These are phyloP conservation scores for Daphne laureola DNA, from an alignment of 441 rosid genomes.

Conservation along the genomic window DNA sequence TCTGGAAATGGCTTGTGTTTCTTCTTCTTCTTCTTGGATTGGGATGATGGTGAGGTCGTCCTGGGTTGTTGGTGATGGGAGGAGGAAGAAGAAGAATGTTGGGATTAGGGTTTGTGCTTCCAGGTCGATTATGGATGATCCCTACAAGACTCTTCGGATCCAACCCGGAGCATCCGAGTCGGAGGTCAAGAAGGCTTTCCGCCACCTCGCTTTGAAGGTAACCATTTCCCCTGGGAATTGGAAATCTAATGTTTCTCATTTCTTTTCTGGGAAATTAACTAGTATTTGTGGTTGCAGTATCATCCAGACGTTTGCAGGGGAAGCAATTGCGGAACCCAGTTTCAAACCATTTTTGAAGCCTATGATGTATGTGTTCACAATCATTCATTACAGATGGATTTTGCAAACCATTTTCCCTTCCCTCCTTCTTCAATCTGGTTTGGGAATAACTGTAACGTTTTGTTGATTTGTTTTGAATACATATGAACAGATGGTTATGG, in stretches of 20 bases:
- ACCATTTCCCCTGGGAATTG: too few species aligned
- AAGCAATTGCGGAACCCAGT: slow-evolving; percentile 63
- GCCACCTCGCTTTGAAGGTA: slow-evolving; percentile 82
- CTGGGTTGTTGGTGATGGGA: slow-evolving; percentile 15
- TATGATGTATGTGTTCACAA: slow-evolving; percentile 73
- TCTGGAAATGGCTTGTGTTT: too few species aligned
- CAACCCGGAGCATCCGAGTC: slow-evolving; percentile 74
- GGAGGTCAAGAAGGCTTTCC: slow-evolving; percentile 79
- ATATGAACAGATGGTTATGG: slow-evolving; percentile 60
- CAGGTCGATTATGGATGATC: slow-evolving; percentile 65
- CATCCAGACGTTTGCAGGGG: slow-evolving; percentile 98
- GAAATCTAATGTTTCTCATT: too few species aligned
- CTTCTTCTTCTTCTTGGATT: too few species aligned
- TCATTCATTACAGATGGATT: too few species aligned
- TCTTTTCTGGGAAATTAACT: too few species aligned
- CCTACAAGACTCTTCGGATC: slow-evolving; percentile 66
- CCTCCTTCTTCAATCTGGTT: too few species aligned
- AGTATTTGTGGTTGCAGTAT: slow-evolving; percentile 44
- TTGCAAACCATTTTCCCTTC: too few species aligned
- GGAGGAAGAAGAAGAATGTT: slow-evolving; percentile 1
- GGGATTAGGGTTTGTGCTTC: slow-evolving; percentile 35
- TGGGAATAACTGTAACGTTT: too few species aligned
- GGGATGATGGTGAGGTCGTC: too few species aligned
- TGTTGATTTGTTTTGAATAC: too few species aligned
- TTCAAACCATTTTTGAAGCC: slow-evolving; percentile 77